Base-by-base conservation (phyloP, 768 basidiomycete species). In the Tremella fuciformis region DNA sequence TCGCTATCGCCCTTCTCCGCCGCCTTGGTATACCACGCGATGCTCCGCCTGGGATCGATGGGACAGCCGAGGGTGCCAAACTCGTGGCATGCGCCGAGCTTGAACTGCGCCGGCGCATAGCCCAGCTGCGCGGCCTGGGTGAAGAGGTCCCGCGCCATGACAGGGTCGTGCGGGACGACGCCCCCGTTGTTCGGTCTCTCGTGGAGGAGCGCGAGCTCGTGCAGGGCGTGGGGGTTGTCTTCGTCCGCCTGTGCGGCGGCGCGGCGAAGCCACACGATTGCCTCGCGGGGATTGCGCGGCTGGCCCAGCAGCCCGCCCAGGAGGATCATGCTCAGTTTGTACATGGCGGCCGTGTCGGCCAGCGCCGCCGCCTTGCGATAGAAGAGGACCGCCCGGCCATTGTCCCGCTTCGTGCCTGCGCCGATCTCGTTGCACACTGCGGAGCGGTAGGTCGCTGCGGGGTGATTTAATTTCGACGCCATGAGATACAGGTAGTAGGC, bases 401-500 rank as follows among this genome's bases (percentile, higher is more conserved):
- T 86, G 70, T 98, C 94, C 67, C 86, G 83, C 66, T 88, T 84
- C 1, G 96, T 99, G 26, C 96, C 96, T 2, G 91, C 93, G 22
- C 96, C 96, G 67, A 98, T 89, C 77, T 98, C 96, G 76, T 98
- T 98, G 78, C 96, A 99, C 8, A 98, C 94, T 8, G 93, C 96
- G 55, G 97, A 92, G 40, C 96, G 88, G 74, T 99, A 99, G 37
- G 88, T 89, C 25, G 91, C 93, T 1, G 91, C 84, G 0, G 96
- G 85, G 71, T 99, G 91, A 72, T 97, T 96, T 78, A 97, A 90
- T 79, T 98, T 98, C 25, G 89, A 88, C 2, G 94, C 94, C 79
- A 98, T 93, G 37, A 98, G 82, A 71, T 98, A 99, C 16, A 98
- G 82, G 75, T 94, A 91, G 74, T 98, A 99, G 1, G 96, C 94